Base-by-base conservation (phyloP, 495 filamentous ascomycete species). In the Lasiosphaeria hispida region DNA sequence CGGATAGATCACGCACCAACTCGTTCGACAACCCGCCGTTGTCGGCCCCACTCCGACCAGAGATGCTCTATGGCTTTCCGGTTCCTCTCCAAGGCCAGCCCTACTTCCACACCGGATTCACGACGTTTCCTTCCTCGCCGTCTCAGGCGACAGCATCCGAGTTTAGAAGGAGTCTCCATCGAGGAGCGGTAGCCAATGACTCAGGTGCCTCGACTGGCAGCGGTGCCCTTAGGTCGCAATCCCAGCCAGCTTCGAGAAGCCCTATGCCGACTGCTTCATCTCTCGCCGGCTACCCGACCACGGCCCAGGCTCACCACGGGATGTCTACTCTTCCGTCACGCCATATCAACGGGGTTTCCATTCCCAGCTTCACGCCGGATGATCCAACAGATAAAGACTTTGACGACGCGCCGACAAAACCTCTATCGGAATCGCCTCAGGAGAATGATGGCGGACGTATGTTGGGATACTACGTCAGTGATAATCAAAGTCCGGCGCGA, bases 201-300 rank as follows among this genome's bases (percentile, higher is more conserved):
- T 57, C 75, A n/a, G 72, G 67, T 13, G 52, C 68, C 53, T 61
- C 65, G 30, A 55, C 65, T 55, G 70, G 72, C 47, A 76, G 70
- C 40, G 78, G 77, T 54, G 61, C 76, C 18, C 66, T 82, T 58
- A 75, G 81, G 55, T 84, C 81, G 48, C 81, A 84, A 63, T 84
- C 81, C 33, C 81, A 83, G 61, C 81, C 81, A 53, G 80, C 81
- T 6, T 73, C 76, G 38, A 74, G 81, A 39, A 75, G 74, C 7
- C 60, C 72, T 2, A 67, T 68, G 63, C 50, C 60, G 23, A 35
- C 55, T 11, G 44, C 65, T 10, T 62, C 59, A 15, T 23, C 55
- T 4, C 52, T 58, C 40, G 19, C 54, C 39, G 63, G 50, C 10
- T 75, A 60, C 53, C 61, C 41, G 30, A 61, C 43, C 10, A 53